Conservation (phyloP, 352 stramenopile species). For the Hyaloperonospora brassicae region DNA sequence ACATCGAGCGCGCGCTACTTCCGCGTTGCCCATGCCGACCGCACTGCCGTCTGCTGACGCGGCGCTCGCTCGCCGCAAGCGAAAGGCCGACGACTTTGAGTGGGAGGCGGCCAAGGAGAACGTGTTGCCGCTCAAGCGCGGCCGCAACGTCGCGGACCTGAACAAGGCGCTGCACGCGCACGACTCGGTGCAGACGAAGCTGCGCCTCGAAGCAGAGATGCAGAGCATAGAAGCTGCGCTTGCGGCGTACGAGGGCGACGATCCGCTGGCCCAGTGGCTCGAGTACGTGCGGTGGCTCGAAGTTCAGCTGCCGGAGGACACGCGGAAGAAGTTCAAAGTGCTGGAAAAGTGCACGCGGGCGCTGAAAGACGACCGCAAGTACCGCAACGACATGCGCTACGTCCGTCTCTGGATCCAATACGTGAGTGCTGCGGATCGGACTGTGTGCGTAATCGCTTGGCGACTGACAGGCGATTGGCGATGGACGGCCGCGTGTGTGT, state of each 20-base stretch:
- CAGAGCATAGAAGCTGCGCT: slow-evolving; percentile 45
- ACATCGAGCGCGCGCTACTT: not conserved
- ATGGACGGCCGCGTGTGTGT: not conserved
- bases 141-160: slow-evolving; percentile 69
- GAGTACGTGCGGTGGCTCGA: slow-evolving; percentile 79
- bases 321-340: slow-evolving; percentile 61
- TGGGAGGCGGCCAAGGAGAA: slow-evolving; percentile 86
- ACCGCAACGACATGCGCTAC: slow-evolving; percentile 78
- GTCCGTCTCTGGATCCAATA: slow-evolving; percentile 85
- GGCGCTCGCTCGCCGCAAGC: slow-evolving; percentile 19
- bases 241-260: slow-evolving; percentile 42
- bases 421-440: slow-evolving; percentile 29
- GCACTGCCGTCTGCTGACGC: not conserved
- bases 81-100: slow-evolving; percentile 47
- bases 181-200: slow-evolving; percentile 57
- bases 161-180: slow-evolving; percentile 60
- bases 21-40: slow-evolving; percentile 18
- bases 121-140: slow-evolving; percentile 75
- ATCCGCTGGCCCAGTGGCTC: slow-evolving; percentile 60
- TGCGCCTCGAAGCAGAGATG: slow-evolving; percentile 44
- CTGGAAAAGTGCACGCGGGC: slow-evolving; percentile 69
- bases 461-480: too few relatives aligned
- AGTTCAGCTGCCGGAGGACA: slow-evolving; percentile 76
- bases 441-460: not conserved
- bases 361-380: slow-evolving; percentile 51